These are phyloP conservation scores for Annulohypoxylon bovei DNA, from an alignment of 495 filamentous ascomycete species.

Conservation along the genomic window DNA sequence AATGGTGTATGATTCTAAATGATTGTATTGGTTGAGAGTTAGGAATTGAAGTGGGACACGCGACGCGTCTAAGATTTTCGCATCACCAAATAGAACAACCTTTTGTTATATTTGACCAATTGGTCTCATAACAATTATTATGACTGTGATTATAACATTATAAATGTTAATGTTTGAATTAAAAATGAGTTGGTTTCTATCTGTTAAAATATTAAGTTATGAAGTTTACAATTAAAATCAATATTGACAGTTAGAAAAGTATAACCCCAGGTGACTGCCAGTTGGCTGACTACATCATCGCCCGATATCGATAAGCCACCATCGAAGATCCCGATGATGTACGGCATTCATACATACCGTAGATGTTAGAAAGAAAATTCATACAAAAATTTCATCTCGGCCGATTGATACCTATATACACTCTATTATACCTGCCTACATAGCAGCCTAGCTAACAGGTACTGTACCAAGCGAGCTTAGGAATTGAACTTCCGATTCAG, in stretches of 20 bases:
- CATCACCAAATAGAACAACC: not conserved
- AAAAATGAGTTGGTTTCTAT: not conserved
- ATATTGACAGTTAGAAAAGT: not conserved
- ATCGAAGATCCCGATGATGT: too few species aligned
- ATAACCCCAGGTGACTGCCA: not conserved
- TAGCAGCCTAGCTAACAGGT: not conserved
- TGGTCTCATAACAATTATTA: not conserved
- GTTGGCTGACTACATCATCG: conserved; percentile 9
- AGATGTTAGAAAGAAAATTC: not conserved
- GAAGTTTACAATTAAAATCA: not conserved
- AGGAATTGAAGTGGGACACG: conserved; percentile 33
- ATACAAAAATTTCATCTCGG: not conserved
- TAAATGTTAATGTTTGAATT: not conserved
- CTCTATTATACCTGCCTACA: not conserved
- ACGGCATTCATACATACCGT: too few species aligned
- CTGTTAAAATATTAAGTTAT: not conserved
- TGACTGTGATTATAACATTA: not conserved
- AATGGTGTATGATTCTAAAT: not conserved
- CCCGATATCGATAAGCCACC: not conserved
- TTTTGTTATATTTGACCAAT: not conserved
- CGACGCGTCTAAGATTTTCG: conserved; percentile 33
- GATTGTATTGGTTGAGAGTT: not conserved
- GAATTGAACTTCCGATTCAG: conserved; percentile 19
- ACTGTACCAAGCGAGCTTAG: not conserved
- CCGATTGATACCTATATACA: not conserved